phyloP scores from a whole-genome alignment of 2,329 filamentous ascomycete species.

The Ceratocystiopsis minuta region DNA sequence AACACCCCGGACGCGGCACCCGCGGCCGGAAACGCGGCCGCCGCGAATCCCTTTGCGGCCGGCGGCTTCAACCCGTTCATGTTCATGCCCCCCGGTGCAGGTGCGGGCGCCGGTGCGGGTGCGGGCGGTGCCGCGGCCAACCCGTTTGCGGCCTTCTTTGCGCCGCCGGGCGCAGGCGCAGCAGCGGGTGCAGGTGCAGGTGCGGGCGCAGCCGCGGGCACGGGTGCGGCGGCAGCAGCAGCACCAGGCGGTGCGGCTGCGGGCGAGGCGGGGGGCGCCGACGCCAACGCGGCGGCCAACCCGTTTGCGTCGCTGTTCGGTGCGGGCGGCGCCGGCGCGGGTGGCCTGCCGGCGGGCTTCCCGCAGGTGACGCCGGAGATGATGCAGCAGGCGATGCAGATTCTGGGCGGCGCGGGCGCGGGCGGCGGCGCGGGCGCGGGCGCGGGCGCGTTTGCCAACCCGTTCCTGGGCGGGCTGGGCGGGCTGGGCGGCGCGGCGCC shows the following conservation, averaged over 20 bases:
- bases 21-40: slow-evolving; percentile 7
- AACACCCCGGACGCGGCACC: slow-evolving; percentile 42
- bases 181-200: too few relatives aligned
- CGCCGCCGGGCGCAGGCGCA: too few relatives aligned
- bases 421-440: slow-evolving; percentile 15
- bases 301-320: slow-evolving; percentile 19
- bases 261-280: not conserved
- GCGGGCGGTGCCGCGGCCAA: slow-evolving; percentile 8
- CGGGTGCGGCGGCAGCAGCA: too few relatives aligned
- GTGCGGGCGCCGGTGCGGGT: not conserved
- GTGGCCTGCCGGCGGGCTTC: slow-evolving; percentile 15
- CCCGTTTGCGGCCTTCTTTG: slow-evolving; percentile 8
- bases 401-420: slow-evolving; percentile 23
- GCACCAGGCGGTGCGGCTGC: too few relatives aligned
- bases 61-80: slow-evolving; percentile 7
- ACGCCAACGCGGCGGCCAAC: slow-evolving; percentile 16
- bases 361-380: slow-evolving; percentile 35
- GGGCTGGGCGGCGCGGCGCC: not conserved
- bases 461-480: not conserved
- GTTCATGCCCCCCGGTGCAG: not conserved
- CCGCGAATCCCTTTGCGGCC: slow-evolving; percentile 7
- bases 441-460: slow-evolving; percentile 10
- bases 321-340: slow-evolving; percentile 3
- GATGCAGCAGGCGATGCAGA: slow-evolving; percentile 35
- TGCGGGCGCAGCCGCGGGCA: too few relatives aligned